These are phyloP conservation scores for Fusarium sp. DNA, from an alignment of 2,329 filamentous ascomycete species.

Conservation along the genomic window DNA sequence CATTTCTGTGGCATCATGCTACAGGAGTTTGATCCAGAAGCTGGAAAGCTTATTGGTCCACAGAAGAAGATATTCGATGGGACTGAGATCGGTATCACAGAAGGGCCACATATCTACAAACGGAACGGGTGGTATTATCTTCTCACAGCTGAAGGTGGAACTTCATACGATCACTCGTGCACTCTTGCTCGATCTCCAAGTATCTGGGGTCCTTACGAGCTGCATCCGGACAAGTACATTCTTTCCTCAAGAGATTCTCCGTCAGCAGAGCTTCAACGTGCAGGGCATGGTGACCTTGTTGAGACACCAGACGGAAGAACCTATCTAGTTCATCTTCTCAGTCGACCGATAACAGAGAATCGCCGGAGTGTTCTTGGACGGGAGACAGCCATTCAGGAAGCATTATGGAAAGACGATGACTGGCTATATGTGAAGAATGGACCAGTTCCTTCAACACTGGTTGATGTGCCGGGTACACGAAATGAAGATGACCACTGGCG, in stretches of 20 bases:
- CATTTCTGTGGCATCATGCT: constrained; percentile 65
- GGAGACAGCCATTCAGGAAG: constrained; percentile 67
- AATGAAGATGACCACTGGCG: constrained; percentile 61
- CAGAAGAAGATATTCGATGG: constrained; percentile 64
- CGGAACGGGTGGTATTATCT: constrained; percentile 68
- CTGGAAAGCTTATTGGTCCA: constrained; percentile 64
- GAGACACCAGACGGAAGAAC: constrained; percentile 61
- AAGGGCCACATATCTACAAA: constrained; percentile 68
- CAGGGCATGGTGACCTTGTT: constrained; percentile 63
- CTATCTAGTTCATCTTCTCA: constrained; percentile 63
- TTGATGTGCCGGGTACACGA: constrained; percentile 58
- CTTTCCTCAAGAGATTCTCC: constrained; percentile 62
- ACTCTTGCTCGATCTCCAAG: constrained; percentile 64
- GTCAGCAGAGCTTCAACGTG: constrained; percentile 59
- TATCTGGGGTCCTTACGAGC: constrained; percentile 70
- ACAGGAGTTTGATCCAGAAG: constrained; percentile 63
- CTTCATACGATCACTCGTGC: constrained; percentile 68
- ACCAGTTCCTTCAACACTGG: constrained; percentile 61
- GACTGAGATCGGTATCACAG: constrained; percentile 63
- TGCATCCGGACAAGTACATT: constrained; percentile 66
- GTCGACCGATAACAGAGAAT: constrained; percentile 60
- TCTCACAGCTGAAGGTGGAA: constrained; percentile 68
- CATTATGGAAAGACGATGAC: constrained; percentile 63
- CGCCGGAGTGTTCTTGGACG: constrained; percentile 64
- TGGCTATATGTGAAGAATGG: constrained; percentile 71